Conservation (phyloP, 140 eudicot species). For the Anethum foeniculum region DNA sequence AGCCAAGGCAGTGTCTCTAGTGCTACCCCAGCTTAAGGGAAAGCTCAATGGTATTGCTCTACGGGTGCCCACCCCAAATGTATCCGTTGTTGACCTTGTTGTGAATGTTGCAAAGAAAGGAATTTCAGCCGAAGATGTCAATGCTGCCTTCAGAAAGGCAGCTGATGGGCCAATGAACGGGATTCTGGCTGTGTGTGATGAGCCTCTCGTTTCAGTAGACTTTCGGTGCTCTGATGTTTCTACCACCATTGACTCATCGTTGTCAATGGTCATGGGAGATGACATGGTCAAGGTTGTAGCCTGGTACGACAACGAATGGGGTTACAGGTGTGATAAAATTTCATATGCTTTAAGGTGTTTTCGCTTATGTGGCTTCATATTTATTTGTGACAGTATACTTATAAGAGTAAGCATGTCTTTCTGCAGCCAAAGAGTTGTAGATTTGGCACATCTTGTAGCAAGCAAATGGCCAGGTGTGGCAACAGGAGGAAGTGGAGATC, state of each 20-base stretch:
- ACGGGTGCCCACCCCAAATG: constrained; percentile 98
- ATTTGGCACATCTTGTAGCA: constrained; percentile 91
- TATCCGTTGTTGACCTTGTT: constrained; percentile 93
- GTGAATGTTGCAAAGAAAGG: constrained; percentile 79
- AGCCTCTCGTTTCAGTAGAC: constrained; percentile 90
- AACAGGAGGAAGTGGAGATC: constrained; percentile 57
- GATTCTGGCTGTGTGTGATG: constrained; percentile 74
- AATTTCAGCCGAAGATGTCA: constrained; percentile 76
- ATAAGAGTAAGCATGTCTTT: not conserved
- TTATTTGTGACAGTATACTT: not conserved
- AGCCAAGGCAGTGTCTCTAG: constrained; percentile 97
- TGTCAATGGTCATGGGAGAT: constrained; percentile 99
- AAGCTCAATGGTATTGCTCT: constrained; percentile 97
- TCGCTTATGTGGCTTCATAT: not conserved
- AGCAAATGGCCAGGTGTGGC: constrained; percentile 74
- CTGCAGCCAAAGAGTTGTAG: constrained; percentile 91
- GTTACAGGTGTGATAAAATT: constrained; percentile 49
- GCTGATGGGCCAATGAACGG: constrained; percentile 90
- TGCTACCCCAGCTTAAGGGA: constrained; percentile 90
- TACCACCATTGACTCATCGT: constrained; percentile 70
- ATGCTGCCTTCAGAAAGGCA: constrained; percentile 82
- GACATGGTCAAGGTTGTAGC: constrained; percentile 98
- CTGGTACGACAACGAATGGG: constrained; percentile 99
- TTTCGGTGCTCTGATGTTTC: constrained; percentile 91
- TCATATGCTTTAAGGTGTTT: not conserved